A percentile compares a stretch with the other conserved stretches of the same genome.
Conservation (phyloP, 805 yeast species). For the Yamadazyma nakazawae region DNA sequence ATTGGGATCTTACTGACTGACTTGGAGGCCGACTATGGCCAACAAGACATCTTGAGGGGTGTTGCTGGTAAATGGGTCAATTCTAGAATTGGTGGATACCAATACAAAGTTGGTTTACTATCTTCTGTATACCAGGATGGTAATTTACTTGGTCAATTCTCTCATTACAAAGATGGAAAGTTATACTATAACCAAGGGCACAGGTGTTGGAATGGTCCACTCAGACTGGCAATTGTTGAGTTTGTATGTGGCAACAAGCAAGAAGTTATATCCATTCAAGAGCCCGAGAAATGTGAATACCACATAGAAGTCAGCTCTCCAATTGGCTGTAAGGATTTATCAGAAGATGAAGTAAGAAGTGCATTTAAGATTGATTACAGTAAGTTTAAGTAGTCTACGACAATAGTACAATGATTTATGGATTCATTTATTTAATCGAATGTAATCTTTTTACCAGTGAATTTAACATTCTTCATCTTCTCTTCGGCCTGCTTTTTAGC, state of each 20-base stretch:
- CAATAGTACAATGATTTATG: neutral
- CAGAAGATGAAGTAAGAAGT: slow-evolving; percentile 25
- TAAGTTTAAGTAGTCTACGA: slow-evolving; percentile 13
- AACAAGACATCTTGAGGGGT: slow-evolving; percentile 61
- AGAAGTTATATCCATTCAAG: slow-evolving; percentile 64
- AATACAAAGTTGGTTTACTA: slow-evolving; percentile 58
- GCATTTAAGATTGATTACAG: slow-evolving; percentile 26
- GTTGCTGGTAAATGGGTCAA: slow-evolving; percentile 47
- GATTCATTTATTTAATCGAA: slow-evolving; percentile 46
- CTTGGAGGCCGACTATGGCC: slow-evolving; percentile 47
- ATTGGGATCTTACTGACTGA: slow-evolving; percentile 18
- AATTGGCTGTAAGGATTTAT: slow-evolving; percentile 38
- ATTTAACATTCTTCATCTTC: slow-evolving; percentile 58
- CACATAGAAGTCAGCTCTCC: slow-evolving; percentile 48
- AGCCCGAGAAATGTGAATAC: slow-evolving; percentile 88
- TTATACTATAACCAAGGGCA: slow-evolving; percentile 59
- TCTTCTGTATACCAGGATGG: slow-evolving; percentile 56
- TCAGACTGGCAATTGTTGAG: slow-evolving; percentile 62
- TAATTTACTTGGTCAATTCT: slow-evolving; percentile 50
- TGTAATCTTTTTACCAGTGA: slow-evolving; percentile 79
- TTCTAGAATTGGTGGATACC: slow-evolving; percentile 63
- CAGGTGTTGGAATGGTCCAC: slow-evolving; percentile 93
- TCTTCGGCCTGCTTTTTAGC: slow-evolving; percentile 79
- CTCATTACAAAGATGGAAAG: slow-evolving; percentile 20
- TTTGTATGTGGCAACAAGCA: slow-evolving; percentile 64